Evolutionary conservation across 2,329 filamentous ascomycete genomes (phyloP), one percentile per base, ranked within the genome.

Genomic region (Pseudogymnoascus sp.): DNA sequence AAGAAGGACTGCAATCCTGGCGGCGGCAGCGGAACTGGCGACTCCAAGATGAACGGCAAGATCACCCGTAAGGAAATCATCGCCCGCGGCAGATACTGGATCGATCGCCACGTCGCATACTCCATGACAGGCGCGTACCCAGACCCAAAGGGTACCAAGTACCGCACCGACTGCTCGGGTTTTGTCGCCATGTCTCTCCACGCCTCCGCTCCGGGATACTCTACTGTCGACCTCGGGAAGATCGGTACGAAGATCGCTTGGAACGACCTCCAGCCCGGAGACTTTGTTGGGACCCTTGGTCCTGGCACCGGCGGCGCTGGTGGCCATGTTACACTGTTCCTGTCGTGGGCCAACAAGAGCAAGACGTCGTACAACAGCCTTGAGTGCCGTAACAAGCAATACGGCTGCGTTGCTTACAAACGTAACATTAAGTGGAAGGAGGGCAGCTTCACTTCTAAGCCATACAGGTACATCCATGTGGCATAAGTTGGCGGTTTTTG

Each of bases 121-220:
- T 57, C 54, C 14, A 57, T 57, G 54, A 16, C 6, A 1, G 54
- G 54, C 7, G 35, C n/a, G 12, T 33, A 57, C 16, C 54, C 54
- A 18, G 54, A 57, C 35, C 54, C 28, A 12, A 33, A 35, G 16
- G 54, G 54, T 4, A 33, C 30, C 54, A 37, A 16, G 2, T 57
- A 57, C 54, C 54, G 54, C 54, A 57, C 54, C 28, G 54, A 57
- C 25, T 57, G 54, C 20, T 57, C 54, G 5, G 54, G 54, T 14
- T 57, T 57, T 7, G 35, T 57, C 2, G 28, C 54, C 7, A 57
- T 57, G 54, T 14, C 54, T 6, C 35, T 57, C 25, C 54, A 57
- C 6, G 54, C 54, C 9, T 43, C 39, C 3, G 54, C 54, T 3
- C 54, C 54, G 5, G 54, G 30, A 20, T 57, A 57, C 35, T 57